phyloP scores from a whole-genome alignment of 805 yeast genomes.

The Scheffersomyces coipomensis region DNA sequence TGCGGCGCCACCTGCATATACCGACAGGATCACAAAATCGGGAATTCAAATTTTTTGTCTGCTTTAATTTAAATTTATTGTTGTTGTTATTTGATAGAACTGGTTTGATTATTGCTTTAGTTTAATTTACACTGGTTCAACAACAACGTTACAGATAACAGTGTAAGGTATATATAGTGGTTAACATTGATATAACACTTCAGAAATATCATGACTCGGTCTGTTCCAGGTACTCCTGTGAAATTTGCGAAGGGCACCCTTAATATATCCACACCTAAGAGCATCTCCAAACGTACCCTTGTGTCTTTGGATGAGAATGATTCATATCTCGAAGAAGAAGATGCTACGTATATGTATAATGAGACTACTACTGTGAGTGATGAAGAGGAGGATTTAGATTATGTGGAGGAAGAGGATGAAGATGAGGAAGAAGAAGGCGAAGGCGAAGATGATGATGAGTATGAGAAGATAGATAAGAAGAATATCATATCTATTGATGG shows the following conservation, averaged over 20 bases:
- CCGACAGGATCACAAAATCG: too few species aligned
- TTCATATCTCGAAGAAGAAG: slow-evolving; percentile 38
- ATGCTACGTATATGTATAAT: slow-evolving; percentile 30
- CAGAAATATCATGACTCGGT: too few species aligned
- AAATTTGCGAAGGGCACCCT: slow-evolving; percentile 3
- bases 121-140: too few species aligned
- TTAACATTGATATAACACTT: too few species aligned
- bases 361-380: slow-evolving; percentile 18
- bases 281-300: not conserved
- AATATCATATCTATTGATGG: slow-evolving; percentile 1
- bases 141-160: too few species aligned
- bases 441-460: slow-evolving; percentile 9
- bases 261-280: slow-evolving; percentile 7
- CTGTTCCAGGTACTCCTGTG: slow-evolving; percentile 8
- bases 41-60: too few species aligned
- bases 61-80: too few species aligned
- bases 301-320: slow-evolving; percentile 4
- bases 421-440: slow-evolving; percentile 14
- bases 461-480: slow-evolving; percentile 7
- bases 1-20: too few species aligned
- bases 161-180: too few species aligned
- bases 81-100: too few species aligned
- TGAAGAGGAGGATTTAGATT: slow-evolving; percentile 14
- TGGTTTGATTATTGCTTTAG: too few species aligned
- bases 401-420: slow-evolving; percentile 14